phyloP scores from a whole-genome alignment of 1,284 basidiomycete genomes.

The Coriolopsis trogii region DNA sequence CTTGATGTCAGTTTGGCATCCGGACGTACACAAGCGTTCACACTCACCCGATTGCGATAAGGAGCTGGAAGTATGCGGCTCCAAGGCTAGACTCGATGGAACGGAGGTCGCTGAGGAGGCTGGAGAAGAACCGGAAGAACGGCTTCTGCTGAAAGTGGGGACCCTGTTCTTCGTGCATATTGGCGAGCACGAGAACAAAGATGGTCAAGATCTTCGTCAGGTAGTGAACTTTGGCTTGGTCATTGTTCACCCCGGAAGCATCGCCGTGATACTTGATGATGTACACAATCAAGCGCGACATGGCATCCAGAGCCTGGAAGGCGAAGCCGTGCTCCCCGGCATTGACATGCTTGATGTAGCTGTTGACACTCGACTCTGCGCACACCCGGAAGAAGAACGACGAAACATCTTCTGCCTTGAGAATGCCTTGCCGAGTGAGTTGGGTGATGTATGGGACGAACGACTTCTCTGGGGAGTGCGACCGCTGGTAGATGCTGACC shows the following conservation, averaged over 20 bases:
- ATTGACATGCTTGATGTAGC: slow-evolving; percentile 86
- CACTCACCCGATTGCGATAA: slow-evolving; percentile 84
- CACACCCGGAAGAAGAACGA: slow-evolving; percentile 99
- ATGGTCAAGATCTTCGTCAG: slow-evolving; percentile 98
- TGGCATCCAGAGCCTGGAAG: slow-evolving; percentile 94
- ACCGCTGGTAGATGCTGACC: slow-evolving; percentile 94
- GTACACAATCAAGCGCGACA: slow-evolving; percentile 94
- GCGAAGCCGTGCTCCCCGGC: slow-evolving; percentile 77
- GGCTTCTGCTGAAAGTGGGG: slow-evolving; percentile 95
- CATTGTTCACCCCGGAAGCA: slow-evolving; percentile 84
- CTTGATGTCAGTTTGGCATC: slow-evolving; percentile 7
- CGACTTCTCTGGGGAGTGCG: slow-evolving; percentile 88
- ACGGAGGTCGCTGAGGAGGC: slow-evolving; percentile 90
- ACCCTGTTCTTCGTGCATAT: slow-evolving; percentile 94
- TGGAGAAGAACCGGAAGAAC: slow-evolving; percentile 98
- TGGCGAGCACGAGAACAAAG: slow-evolving; percentile 93
- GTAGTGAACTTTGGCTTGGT: slow-evolving; percentile 95
- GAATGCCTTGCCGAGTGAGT: slow-evolving; percentile 93
- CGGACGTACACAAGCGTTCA: background rate
- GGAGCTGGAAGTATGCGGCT: slow-evolving; percentile 85
- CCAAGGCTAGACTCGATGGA: slow-evolving; percentile 84
- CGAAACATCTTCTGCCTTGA: slow-evolving; percentile 96
- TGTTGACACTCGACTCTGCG: slow-evolving; percentile 92
- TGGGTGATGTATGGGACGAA: slow-evolving; percentile 98
- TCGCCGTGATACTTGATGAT: slow-evolving; percentile 99